Conservation (phyloP, 2,329 filamentous ascomycete genomes). For the Epichloe aotearoae region DNA sequence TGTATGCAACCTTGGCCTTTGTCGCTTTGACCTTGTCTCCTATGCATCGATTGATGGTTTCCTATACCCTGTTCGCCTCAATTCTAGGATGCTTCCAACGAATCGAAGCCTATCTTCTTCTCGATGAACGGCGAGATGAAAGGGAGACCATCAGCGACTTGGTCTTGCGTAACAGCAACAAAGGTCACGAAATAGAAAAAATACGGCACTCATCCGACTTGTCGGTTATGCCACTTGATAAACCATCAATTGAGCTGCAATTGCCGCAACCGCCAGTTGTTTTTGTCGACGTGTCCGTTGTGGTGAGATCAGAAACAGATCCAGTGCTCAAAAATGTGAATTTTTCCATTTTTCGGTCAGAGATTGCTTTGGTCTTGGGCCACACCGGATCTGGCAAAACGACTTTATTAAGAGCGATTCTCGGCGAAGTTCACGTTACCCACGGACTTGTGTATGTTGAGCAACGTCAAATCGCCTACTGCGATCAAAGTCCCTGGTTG, state of each 20-base stretch:
- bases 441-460: slow-evolving; percentile 6
- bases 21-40: slow-evolving; percentile 4
- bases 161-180: slow-evolving; percentile 18
- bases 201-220: neutral
- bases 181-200: neutral
- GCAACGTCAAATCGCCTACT: neutral
- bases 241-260: neutral
- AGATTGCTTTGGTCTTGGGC: slow-evolving; percentile 4
- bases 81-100: slow-evolving; percentile 7
- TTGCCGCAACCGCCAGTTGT: neutral
- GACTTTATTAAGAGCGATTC: slow-evolving; percentile 5
- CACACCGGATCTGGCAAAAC: slow-evolving; percentile 16
- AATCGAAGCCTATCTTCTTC: slow-evolving; percentile 7
- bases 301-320: slow-evolving; percentile 22
- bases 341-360: neutral
- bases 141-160: slow-evolving; percentile 24
- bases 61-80: slow-evolving; percentile 3
- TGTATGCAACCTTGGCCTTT: slow-evolving; percentile 7
- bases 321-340: slow-evolving; percentile 11
- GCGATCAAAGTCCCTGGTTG: slow-evolving; percentile 9
- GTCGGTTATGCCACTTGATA: slow-evolving; percentile 13
- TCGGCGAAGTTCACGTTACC: slow-evolving; percentile 5
- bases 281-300: slow-evolving; percentile 27
- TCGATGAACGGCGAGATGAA: neutral
- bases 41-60: slow-evolving; percentile 1